Percentiles rank a stretch among this genome's conserved stretches.
phyloP scores from a whole-genome alignment of 1,284 basidiomycete genomes.

The Rugosomyces carneus region DNA sequence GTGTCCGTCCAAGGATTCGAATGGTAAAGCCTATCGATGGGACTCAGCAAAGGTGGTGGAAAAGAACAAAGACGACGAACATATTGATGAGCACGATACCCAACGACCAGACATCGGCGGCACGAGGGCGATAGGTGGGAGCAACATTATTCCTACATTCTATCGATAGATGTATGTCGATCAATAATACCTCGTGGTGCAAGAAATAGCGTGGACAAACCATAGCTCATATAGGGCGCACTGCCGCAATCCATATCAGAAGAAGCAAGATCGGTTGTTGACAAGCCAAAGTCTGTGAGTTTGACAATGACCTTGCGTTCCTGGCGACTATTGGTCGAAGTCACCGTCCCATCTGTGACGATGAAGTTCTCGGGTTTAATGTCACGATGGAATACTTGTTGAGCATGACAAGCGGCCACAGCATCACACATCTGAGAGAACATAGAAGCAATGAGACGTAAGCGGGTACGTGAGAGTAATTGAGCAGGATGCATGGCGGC shows the following conservation, averaged over 20 bases:
- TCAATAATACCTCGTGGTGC: conserved; percentile 13
- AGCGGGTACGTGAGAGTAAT: conserved; percentile 80
- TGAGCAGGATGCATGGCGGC: conserved; percentile 81
- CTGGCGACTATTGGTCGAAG: conserved; percentile 43
- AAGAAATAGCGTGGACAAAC: conserved; percentile 37
- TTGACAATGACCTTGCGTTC: conserved; percentile 86
- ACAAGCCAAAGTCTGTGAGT: conserved; percentile 95
- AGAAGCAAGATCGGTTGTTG: conserved; percentile 83
- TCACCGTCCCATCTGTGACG: conserved; percentile 75
- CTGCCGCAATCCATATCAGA: conserved; percentile 98
- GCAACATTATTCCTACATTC: conserved; percentile 98
- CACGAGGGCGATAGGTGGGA: conserved; percentile 87
- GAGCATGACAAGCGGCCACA: conserved; percentile 92
- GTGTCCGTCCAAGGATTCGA: conserved; percentile 98
- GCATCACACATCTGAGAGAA: conserved; percentile 98
- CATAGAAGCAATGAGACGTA: conserved; percentile 93
- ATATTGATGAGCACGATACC: conserved; percentile 99
- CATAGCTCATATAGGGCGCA: conserved; percentile 98
- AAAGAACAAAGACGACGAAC: conserved; percentile 35
- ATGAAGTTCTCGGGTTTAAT: conserved; percentile 99
- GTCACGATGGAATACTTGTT: conserved; percentile 91
- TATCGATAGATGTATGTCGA: conserved; percentile 25
- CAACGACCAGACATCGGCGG: conserved; percentile 97
- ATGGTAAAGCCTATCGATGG: conserved; percentile 78
- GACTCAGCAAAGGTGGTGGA: conserved; percentile 13